Evolutionary conservation across 495 filamentous ascomycete genomes (phyloP), one percentile per base, ranked within the genome.

Genomic region (Xylaria longipes): DNA sequence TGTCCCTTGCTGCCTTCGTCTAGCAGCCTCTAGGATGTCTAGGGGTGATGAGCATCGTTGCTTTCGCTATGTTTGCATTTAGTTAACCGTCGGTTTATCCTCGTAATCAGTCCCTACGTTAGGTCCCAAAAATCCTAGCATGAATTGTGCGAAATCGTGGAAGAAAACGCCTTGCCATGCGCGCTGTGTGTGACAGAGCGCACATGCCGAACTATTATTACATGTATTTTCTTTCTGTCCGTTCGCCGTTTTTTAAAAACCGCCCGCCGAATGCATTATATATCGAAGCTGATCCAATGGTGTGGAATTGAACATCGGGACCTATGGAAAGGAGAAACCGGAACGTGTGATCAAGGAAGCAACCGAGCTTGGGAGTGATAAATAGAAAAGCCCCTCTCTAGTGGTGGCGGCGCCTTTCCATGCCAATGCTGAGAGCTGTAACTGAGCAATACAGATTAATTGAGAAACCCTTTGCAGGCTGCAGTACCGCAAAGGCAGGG

Each of bases 381-480:
- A n/a, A 37, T 22, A 37, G 45, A 43, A 62, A 69, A 25, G 35
- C 1, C 7, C 54, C 45, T 62, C 39, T 69, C 52, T 17, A 52
- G 48, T 27, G 22, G 48, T 52, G 27, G 22, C 3, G 29, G 33
- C 22, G 31, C 43, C 35, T 54, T 41, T 29, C 33, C 65, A 45
- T 41, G 22, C 20, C 3, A 17, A 52, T 9, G 35, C 37, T 9
- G 68, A 35, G 5, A 45, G 39, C 31, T n/a, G 25, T 64, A 3
- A 33, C 5, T 27, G 11, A 52, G 58, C 35, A 45, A 64, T 11
- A 27, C 39, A 56, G 48, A 78, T 89, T 87, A 99, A 82, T 99
- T 99, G 83, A 99, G 92, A 84, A 98, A 99, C 65, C 96, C 96
- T 86, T 99, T 99, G 84, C 96, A 99, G 25, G 93, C 94, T 12